Base-by-base conservation (phyloP, 176 grass and related monocot genomes). In the Alopecurus myosuroides region DNA sequence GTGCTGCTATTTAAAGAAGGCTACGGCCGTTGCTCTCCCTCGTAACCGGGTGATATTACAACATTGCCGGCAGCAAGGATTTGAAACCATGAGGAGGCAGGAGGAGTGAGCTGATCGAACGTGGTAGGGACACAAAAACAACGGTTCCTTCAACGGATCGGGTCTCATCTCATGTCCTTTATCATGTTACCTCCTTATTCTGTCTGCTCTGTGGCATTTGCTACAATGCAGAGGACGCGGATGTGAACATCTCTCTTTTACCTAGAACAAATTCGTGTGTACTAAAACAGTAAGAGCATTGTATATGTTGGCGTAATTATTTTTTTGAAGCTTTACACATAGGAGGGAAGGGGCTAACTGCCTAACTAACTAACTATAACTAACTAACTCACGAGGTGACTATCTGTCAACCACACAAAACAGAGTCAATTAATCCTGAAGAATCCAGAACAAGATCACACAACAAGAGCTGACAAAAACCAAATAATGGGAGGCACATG, bases 401-500 rank as follows among this genome's bases (percentile, higher is more conserved):
- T 28, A 74, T 56, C 14, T 51, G n/a, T 50, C 26, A 65, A 40
- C 35, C 76, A n/a, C 28, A 35, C 12, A 66, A 66, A 28, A n/a
- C 5, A 22, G 14, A 66, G 62, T 73, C 45, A 66, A 13, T 5
- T 45, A 80, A 66, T 79, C 56, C 45, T 12, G 15, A 37, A 36
- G 53, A 85, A 89, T 76, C 58, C 70, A 85, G 77, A 17, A 30
- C 82, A 85, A 80, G 76, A 85, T 75, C 69, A 67, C 35, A 35
- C 34, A 30, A 0, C 57, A 76, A 26, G 58, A 85, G 29, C 36
- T 69, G 77, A 80, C 82, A 85, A 81, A 85, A 81, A 18, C 69
- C 69, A 49, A 85, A 85, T 75, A 30, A 81, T 85, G 17, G 45
- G 49, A 75, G 69, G 35, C 23, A 80, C 52, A 74, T 83, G 82